Evolutionary conservation across 1,284 basidiomycete species (phyloP), one percentile per base, ranked within the genome.

Genomic region (Meripilus lineatus): DNA sequence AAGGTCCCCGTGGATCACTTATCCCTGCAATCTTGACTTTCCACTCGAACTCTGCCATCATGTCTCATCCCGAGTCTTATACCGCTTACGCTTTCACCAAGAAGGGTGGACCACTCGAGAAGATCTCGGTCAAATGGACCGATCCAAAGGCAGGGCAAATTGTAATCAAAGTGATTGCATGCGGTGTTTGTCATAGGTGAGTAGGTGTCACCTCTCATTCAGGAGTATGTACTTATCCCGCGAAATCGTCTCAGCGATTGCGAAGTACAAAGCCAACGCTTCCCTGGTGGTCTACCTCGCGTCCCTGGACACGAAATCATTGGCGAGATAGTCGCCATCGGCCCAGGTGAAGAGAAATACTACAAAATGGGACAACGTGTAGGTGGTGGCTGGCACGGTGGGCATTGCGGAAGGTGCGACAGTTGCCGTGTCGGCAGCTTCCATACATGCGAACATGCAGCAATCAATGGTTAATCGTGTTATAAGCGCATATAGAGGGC

Each of bases 101-200:
- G 37, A 40, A 39, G 22, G 38, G 30, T 24, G 43, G 43, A 2
- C 18, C 33, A 6, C 20, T 45, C 5, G 24, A 39, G 25, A 22
- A 24, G 26, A 30, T 39, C 36, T 33, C 21, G 4, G 48, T 61
- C 21, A 47, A 52, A 4, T 63, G 64, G 55, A 63, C 62, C 47
- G 50, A 57, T 38, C 66, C 66, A 3, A 17, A 57, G 18, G 46
- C 40, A 0, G 62, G 63, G 11, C 48, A 67, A 40, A 47, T 69
- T 34, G 53, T 64, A 41, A 52, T 67, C 56, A 67, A 67, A 50
- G 58, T 59, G 17, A 49, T 57, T 25, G 59, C 57, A 18, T 55
- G 61, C 49, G 49, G 48, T 15, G 38, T 50, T 2, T 67, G 66
- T 47, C 42, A 43, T 15, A 57, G 51, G 56, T 56, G 28, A 32